These are phyloP conservation scores for Cryptococcus neoformans DNA, from an alignment of 1,284 basidiomycete genomes.

Conservation along the genomic window DNA sequence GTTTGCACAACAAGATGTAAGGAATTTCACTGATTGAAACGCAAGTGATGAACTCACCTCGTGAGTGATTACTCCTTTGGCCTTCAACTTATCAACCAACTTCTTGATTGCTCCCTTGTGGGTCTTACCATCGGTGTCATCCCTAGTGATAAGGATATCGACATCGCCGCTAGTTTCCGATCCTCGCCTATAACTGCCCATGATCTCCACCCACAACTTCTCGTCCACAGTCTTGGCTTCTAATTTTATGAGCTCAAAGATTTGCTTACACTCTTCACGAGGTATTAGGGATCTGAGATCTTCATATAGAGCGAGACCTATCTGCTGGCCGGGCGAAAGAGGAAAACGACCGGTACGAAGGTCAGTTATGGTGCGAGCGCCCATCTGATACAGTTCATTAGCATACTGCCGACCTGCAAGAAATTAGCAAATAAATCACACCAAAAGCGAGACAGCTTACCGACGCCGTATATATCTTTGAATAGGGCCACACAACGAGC, in stretches of 20 bases:
- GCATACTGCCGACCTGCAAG: constrained; percentile 52
- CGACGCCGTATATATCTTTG: constrained; percentile 80
- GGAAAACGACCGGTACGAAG: constrained; percentile 59
- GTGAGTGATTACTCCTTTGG: constrained; percentile 65
- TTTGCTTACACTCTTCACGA: constrained; percentile 66
- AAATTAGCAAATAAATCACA: constrained; percentile 37
- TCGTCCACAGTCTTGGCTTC: constrained; percentile 68
- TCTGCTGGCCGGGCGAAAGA: constrained; percentile 63
- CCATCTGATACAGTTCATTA: constrained; percentile 67
- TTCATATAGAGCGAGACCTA: constrained; percentile 74
- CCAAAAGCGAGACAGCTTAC: constrained; percentile 27
- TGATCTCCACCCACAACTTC: constrained; percentile 71
- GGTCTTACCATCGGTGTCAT: constrained; percentile 64
- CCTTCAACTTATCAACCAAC: constrained; percentile 61
- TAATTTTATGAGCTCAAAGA: constrained; percentile 68
- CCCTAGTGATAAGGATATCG: constrained; percentile 79
- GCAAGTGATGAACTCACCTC: constrained; percentile 43
- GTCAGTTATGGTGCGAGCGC: constrained; percentile 75
- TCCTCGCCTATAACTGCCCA: constrained; percentile 85
- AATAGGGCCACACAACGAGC: constrained; percentile 53
- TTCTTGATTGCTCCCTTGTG: constrained; percentile 58
- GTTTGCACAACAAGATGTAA: not conserved
- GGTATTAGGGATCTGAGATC: constrained; percentile 74
- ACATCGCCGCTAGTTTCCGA: constrained; percentile 80
- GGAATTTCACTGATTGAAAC: not conserved